A percentile compares a stretch with the other conserved stretches of the same genome.
These are phyloP conservation scores for Chlorella sp. DNA, from an alignment of 139 green algal genomes.

Conservation along the genomic window DNA sequence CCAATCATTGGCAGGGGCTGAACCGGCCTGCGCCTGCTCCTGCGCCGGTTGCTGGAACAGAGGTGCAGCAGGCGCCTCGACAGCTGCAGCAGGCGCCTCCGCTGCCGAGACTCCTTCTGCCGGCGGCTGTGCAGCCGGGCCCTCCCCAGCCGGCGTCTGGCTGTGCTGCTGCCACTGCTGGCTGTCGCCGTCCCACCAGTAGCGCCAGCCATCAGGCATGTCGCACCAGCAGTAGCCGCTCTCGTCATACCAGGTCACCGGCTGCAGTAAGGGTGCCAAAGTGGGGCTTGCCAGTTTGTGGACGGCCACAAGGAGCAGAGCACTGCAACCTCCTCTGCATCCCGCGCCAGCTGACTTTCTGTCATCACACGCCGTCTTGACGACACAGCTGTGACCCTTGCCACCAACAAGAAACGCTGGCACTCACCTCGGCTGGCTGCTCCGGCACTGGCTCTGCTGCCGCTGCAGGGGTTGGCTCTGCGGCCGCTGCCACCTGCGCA, in stretches of 20 bases:
- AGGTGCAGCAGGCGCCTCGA: no score
- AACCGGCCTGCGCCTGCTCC: not conserved
- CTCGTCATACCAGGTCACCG: constrained; percentile 13
- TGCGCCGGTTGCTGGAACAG: not conserved
- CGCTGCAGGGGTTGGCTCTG: not conserved
- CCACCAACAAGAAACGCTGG: not conserved
- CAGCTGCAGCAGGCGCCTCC: not conserved
- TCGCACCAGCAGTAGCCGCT: constrained; percentile 36
- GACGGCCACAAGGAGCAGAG: no score
- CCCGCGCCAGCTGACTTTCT: no score
- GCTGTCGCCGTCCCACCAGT: constrained; percentile 17
- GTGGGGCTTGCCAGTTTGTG: no score
- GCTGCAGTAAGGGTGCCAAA: no score
- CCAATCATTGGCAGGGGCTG: not conserved
- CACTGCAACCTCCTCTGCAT: no score
- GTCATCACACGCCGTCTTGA: not conserved
- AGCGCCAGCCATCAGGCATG: constrained; percentile 34
- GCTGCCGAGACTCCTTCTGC: not conserved
- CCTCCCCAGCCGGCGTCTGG: not conserved
- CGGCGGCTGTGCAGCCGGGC: not conserved
- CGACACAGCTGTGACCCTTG: no score
- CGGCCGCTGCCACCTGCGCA: not conserved
- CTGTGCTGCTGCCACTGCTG: constrained; percentile 38
- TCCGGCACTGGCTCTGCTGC: not conserved
- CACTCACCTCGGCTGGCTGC: not conserved